These are phyloP conservation scores for Elsinoe australis DNA, from an alignment of 2,329 filamentous ascomycete genomes.

Conservation along the genomic window DNA sequence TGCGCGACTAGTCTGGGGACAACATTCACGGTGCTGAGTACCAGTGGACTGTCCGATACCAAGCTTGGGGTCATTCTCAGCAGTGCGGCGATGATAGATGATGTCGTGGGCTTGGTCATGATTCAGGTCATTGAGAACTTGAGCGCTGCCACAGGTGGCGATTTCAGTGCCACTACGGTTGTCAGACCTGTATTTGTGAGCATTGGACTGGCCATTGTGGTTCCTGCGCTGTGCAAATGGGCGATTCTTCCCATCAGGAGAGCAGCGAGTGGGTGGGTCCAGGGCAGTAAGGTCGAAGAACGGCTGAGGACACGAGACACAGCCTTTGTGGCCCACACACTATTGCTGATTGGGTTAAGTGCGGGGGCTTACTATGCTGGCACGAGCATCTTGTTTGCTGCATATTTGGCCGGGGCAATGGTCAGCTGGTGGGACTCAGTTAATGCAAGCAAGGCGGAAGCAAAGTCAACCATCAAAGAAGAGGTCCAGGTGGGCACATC, in stretches of 20 bases:
- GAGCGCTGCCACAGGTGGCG: constrained; percentile 33
- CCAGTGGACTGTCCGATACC: constrained; percentile 50
- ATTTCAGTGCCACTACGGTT: constrained; percentile 37
- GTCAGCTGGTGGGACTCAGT: constrained; percentile 53
- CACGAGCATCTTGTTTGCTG: constrained; percentile 55
- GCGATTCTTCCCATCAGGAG: constrained; percentile 38
- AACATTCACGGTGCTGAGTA: constrained; percentile 56
- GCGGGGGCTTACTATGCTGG: constrained; percentile 51
- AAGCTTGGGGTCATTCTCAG: constrained; percentile 56
- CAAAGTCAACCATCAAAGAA: background rate
- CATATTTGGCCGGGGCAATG: constrained; percentile 51
- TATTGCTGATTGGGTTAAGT: constrained; percentile 44
- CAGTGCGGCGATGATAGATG: constrained; percentile 73
- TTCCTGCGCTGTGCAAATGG: constrained; percentile 44
- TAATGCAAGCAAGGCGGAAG: constrained; percentile 17
- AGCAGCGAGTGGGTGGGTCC: background rate
- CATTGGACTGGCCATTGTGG: constrained; percentile 42
- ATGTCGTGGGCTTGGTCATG: constrained; percentile 70
- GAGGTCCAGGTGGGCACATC: background rate
- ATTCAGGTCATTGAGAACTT: constrained; percentile 66
- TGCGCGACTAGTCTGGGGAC: constrained; percentile 70
- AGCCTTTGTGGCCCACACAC: constrained; percentile 37
- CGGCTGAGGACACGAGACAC: background rate
- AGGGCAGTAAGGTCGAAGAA: background rate
- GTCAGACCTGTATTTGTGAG: constrained; percentile 47